Conservation (phyloP, 345 rosid genomes). For the Murraya paniculata region DNA sequence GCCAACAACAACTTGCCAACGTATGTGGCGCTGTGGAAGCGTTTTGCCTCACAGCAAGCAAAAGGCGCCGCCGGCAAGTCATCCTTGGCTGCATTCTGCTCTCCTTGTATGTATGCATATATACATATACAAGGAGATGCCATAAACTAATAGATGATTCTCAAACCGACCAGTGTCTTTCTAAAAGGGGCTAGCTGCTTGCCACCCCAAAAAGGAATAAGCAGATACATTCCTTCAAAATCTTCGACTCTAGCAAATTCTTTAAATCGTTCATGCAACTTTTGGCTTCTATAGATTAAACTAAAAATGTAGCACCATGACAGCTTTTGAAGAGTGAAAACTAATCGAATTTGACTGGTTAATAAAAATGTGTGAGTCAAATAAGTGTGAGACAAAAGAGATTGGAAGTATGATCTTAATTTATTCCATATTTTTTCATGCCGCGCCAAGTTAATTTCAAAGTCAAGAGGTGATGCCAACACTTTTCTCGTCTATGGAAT, state of each 20-base stretch:
- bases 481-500: background rate
- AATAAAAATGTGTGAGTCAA: no score
- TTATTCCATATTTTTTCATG: background rate
- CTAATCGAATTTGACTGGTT: no score
- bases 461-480: background rate
- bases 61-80: no score
- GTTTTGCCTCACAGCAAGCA: no score
- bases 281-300: background rate
- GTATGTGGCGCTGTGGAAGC: no score
- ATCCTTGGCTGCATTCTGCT: no score
- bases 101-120: no score
- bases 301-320: background rate
- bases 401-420: background rate
- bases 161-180: background rate
- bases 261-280: background rate
- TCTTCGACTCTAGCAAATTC: background rate
- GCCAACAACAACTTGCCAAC: no score
- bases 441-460: background rate
- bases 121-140: no score
- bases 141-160: background rate
- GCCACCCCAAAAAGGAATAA: background rate
- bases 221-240: background rate
- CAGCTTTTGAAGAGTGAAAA: background rate
- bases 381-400: no score
- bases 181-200: background rate